These are phyloP conservation scores for Aspergillus pseudoterreus DNA, from an alignment of 2,329 filamentous ascomycete genomes.

Conservation along the genomic window DNA sequence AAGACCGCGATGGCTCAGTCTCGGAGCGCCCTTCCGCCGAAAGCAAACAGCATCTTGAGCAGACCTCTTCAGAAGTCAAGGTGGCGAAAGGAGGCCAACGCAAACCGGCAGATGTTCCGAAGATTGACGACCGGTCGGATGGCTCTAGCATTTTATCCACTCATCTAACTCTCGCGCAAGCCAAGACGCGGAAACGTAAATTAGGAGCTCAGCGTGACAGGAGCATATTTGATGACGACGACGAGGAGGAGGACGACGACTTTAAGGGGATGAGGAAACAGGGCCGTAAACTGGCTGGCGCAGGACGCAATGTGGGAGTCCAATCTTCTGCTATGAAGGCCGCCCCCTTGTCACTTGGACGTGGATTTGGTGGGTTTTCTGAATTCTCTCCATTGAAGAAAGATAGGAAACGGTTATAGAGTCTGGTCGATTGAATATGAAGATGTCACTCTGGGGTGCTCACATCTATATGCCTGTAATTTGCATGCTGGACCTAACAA, in stretches of 20 bases:
- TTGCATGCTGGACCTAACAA: background rate
- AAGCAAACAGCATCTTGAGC: background rate
- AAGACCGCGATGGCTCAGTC: background rate
- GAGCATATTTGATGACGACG: slow-evolving; percentile 70
- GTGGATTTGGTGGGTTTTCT: slow-evolving; percentile 48
- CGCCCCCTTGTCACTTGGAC: slow-evolving; percentile 6
- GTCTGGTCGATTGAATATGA: background rate
- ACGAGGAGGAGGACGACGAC: slow-evolving; percentile 53
- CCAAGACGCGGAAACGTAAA: slow-evolving; percentile 68
- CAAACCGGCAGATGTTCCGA: background rate
- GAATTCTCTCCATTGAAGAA: slow-evolving; percentile 71
- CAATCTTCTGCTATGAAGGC: slow-evolving; percentile 4
- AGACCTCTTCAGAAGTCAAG: background rate
- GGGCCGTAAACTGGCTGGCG: slow-evolving; percentile 23
- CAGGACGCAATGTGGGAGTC: slow-evolving; percentile 12
- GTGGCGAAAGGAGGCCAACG: slow-evolving; percentile 13
- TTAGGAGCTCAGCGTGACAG: slow-evolving; percentile 58
- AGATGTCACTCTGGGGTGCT: background rate
- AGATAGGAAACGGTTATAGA: slow-evolving; percentile 50
- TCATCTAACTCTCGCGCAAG: slow-evolving; percentile 22
- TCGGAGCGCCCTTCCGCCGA: background rate
- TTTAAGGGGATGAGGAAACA: slow-evolving; percentile 19
- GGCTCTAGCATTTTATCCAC: slow-evolving; percentile 15
- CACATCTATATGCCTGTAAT: background rate
- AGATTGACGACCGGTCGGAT: slow-evolving; percentile 14